Evolutionary conservation across 2,329 filamentous ascomycete genomes (phyloP), one percentile per base, ranked within the genome.

Genomic region (Cryphonectria naterciae): DNA sequence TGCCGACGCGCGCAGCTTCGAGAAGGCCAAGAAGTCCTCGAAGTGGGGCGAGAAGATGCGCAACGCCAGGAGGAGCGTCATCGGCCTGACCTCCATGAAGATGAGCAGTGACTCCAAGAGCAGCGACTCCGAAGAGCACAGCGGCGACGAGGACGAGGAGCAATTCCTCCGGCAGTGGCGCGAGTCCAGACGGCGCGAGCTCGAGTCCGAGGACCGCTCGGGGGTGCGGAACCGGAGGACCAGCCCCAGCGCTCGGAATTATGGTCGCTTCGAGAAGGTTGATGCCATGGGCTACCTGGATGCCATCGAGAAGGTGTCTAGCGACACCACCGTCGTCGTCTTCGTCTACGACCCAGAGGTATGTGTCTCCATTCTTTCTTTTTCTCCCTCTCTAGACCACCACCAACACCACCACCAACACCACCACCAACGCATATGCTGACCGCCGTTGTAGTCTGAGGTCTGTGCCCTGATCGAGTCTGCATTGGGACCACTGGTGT

Each of bases 281-380:
- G 95, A 98, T 83, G 95, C 94, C 10, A 85, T 92, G 74, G 96
- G 95, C 25, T 99, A 97, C 77, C 87, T 99, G n/a, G 95, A 98
- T 80, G 95, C 95, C 69, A 94, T 98, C 75, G 96, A 99, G 83
- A 96, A 94, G 82, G 93, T 95, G 5, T 86, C 90, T 54, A 83
- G 90, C 64, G 93, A 95, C 63, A 95, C 93, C 0, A 88, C 92
- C 4, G 95, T 98, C 1, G 92, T 98, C 2, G 96, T 99, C 39
- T 97, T 95, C 82, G 94, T 99, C 74, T 96, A 94, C 80, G 94
- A 98, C 78, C 88, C 93, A 73, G 88, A 92, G 85, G 94, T 97
- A 88, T 79, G 89, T 82, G 66, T 68, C 66, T 39, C 37, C 49
- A 32, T 32, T 32, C 25, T 63, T 65, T 68, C 54, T n/a, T n/a